Conservation (phyloP, 306 rosid species). For the Inga leiocalycina region DNA sequence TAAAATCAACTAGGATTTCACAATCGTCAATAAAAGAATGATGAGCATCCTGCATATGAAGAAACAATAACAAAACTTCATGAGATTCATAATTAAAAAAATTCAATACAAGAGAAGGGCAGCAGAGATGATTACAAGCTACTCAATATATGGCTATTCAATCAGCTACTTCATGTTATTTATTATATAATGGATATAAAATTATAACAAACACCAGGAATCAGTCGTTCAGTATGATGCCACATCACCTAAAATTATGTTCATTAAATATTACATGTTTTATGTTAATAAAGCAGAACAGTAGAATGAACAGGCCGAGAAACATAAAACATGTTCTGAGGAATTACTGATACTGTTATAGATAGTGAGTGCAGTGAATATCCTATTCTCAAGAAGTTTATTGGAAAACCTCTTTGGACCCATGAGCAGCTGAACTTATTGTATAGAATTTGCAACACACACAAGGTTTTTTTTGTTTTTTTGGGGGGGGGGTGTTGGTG, state of each 20-base stretch:
- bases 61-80: slow-evolving; percentile 17
- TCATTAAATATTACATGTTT: background rate
- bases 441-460: too few relatives aligned
- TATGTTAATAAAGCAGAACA: background rate
- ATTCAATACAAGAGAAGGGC: background rate
- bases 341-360: too few relatives aligned
- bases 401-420: too few relatives aligned
- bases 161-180: background rate
- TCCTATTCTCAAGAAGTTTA: too few relatives aligned
- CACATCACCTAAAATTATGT: background rate
- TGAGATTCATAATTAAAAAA: background rate
- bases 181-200: background rate
- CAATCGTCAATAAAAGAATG: slow-evolving; percentile 73
- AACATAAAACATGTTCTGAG: too few relatives aligned
- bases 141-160: background rate
- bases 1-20: slow-evolving; percentile 84
- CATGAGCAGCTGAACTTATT: too few relatives aligned
- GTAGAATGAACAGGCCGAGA: too few relatives aligned
- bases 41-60: slow-evolving; percentile 78
- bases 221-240: background rate
- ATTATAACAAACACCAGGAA: background rate
- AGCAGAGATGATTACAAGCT: slow-evolving; percentile 16
- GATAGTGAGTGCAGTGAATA: too few relatives aligned
- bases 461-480: too few relatives aligned
- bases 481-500: too few relatives aligned